phyloP scores from a whole-genome alignment of 2,329 filamentous ascomycete genomes.

The Diaporthe helianthi region DNA sequence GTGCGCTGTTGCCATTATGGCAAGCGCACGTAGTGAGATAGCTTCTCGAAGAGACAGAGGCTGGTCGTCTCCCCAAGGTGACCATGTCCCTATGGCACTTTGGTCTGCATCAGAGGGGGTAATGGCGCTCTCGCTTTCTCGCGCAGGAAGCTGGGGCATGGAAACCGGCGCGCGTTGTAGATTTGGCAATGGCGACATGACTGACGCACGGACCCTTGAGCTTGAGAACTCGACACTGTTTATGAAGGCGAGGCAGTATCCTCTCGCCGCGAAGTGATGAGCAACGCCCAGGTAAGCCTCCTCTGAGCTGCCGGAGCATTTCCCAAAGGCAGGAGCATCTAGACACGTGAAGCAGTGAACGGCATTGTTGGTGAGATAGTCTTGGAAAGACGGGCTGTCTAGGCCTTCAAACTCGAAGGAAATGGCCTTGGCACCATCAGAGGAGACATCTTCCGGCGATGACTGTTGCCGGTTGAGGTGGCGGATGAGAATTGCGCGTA shows the following conservation, averaged over 20 bases:
- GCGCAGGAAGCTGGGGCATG: neutral
- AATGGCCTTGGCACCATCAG: slow-evolving; percentile 27
- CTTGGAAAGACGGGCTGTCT: slow-evolving; percentile 55
- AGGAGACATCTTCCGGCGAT: slow-evolving; percentile 1
- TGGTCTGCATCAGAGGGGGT: neutral
- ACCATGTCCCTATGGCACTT: slow-evolving; percentile 33
- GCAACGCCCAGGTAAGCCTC: slow-evolving; percentile 54
- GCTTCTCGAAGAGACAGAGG: slow-evolving; percentile 34
- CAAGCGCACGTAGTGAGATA: slow-evolving; percentile 35
- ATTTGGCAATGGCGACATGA: slow-evolving; percentile 35
- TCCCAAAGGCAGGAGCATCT: slow-evolving; percentile 56
- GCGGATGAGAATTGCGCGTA: slow-evolving; percentile 67
- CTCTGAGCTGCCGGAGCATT: slow-evolving; percentile 33
- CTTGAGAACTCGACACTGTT: slow-evolving; percentile 69
- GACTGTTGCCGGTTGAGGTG: slow-evolving; percentile 56
- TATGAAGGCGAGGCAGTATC: slow-evolving; percentile 68
- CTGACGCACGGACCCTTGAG: slow-evolving; percentile 54
- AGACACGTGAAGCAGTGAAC: slow-evolving; percentile 75
- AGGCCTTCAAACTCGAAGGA: slow-evolving; percentile 51
- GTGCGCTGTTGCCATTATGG: slow-evolving; percentile 32
- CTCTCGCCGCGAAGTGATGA: slow-evolving; percentile 58
- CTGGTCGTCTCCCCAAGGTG: slow-evolving; percentile 33
- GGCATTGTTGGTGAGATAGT: slow-evolving; percentile 61
- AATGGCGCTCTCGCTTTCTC: neutral
- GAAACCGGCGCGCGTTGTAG: neutral